These are phyloP conservation scores for Trichoderma gamsii DNA, from an alignment of 495 filamentous ascomycete genomes.

Conservation along the genomic window DNA sequence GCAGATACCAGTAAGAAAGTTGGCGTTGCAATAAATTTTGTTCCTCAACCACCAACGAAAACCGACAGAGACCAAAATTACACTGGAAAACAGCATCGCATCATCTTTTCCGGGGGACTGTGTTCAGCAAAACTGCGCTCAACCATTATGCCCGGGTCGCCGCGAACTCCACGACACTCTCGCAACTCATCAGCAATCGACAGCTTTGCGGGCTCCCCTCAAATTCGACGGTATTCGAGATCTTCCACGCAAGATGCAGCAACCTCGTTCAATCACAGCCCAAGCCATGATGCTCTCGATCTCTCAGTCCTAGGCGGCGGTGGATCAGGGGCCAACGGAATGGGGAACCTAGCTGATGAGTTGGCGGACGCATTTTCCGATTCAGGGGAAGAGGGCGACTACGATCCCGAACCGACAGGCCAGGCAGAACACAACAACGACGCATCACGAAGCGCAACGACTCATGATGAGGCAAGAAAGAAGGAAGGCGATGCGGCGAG, in stretches of 20 bases:
- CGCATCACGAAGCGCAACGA: constrained; percentile 17
- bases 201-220: not conserved
- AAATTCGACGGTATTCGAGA: constrained; percentile 35
- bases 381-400: constrained; percentile 47
- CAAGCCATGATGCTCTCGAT: constrained; percentile 42
- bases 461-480: constrained; percentile 29
- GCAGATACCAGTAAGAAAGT: not conserved
- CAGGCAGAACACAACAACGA: constrained; percentile 25
- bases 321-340: constrained; percentile 31
- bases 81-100: not conserved
- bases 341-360: constrained; percentile 75
- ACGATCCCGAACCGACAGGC: constrained; percentile 49
- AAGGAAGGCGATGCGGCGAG: constrained; percentile 41
- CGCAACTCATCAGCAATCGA: constrained; percentile 56
- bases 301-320: constrained; percentile 44
- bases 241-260: constrained; percentile 54
- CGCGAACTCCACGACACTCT: constrained; percentile 59
- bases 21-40: not conserved
- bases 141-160: constrained; percentile 35
- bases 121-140: not conserved
- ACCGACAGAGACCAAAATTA: not conserved
- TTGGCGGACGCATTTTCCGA: constrained; percentile 56
- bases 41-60: not conserved
- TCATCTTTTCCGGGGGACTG: not conserved
- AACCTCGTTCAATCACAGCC: constrained; percentile 49